Evolutionary conservation across 345 rosid species (phyloP).

Genomic region (Aquilaria malaccensis): DNA sequence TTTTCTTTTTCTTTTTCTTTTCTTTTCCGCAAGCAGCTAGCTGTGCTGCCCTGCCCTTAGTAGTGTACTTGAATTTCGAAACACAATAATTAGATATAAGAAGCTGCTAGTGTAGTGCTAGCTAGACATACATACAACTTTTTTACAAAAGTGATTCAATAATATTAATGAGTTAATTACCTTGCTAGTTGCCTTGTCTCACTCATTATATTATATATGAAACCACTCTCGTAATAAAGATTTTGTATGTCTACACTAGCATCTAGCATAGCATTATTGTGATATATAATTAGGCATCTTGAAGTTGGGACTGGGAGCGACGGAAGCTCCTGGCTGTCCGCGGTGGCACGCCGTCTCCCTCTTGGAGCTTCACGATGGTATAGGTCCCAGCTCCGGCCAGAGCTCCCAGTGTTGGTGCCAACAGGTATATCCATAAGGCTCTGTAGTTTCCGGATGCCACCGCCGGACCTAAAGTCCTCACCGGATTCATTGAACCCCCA

Average conservation of each 20-base stretch:
- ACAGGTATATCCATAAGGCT: slow-evolving; percentile 65
- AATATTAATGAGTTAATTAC: no score
- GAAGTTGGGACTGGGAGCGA: slow-evolving; percentile 27
- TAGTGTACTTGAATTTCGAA: no score
- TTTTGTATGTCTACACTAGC: background rate
- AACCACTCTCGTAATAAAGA: no score
- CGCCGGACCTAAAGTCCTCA: slow-evolving; percentile 87
- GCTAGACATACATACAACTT: no score
- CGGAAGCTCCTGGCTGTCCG: slow-evolving; percentile 83
- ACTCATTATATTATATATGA: no score
- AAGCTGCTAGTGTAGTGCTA: no score
- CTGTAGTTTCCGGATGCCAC: slow-evolving; percentile 85
- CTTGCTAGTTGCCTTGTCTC: no score
- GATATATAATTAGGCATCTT: background rate
- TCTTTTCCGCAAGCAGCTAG: no score
- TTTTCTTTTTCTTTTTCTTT: background rate
- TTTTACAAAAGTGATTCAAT: no score
- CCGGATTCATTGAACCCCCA: slow-evolving; percentile 86
- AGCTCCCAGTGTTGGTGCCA: slow-evolving; percentile 92
- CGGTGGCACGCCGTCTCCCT: slow-evolving; percentile 38
- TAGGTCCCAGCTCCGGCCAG: slow-evolving; percentile 69
- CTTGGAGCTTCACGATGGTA: slow-evolving; percentile 73
- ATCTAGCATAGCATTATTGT: background rate
- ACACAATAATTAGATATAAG: no score
- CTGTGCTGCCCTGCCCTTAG: no score